Evolutionary conservation across 2,329 filamentous ascomycete genomes (phyloP).

Genomic region (Stylonectria norvegica): DNA sequence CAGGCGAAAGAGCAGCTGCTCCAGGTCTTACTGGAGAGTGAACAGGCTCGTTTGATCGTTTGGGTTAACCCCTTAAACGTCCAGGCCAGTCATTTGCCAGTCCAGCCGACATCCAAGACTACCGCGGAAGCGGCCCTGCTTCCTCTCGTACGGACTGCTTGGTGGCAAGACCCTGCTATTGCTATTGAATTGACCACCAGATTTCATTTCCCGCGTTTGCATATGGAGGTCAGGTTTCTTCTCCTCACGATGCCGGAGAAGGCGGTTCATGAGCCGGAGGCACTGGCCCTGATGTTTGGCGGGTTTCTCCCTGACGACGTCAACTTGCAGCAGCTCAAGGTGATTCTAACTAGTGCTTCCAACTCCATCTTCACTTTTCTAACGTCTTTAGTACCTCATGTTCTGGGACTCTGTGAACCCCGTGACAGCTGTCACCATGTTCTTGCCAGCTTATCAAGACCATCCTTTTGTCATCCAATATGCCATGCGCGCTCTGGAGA

Average conservation of each 20-base stretch:
- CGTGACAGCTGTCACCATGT: conserved; percentile 88
- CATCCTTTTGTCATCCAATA: conserved; percentile 95
- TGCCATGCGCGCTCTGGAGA: conserved; percentile 90
- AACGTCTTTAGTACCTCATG: conserved; percentile 65
- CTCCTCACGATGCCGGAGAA: conserved; percentile 81
- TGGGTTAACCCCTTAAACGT: conserved; percentile 83
- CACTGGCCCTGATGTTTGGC: conserved; percentile 77
- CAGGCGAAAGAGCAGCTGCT: conserved; percentile 82
- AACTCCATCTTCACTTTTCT: conserved; percentile 10
- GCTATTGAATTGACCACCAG: conserved; percentile 81
- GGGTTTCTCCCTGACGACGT: conserved; percentile 74
- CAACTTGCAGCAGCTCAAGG: conserved; percentile 76
- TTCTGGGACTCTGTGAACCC: conserved; percentile 94
- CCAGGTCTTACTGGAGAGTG: conserved; percentile 74
- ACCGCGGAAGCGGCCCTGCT: conserved; percentile 47
- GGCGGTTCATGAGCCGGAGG: conserved; percentile 76
- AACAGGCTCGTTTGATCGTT: conserved; percentile 77
- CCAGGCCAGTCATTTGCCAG: conserved; percentile 37
- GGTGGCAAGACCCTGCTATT: conserved; percentile 78
- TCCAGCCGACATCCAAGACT: conserved; percentile 40
- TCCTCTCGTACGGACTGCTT: conserved; percentile 74
- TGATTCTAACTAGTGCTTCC: conserved; percentile 29
- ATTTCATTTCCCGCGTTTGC: conserved; percentile 72
- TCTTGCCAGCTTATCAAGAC: conserved; percentile 84
- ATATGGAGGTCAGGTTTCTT: conserved; percentile 72